Evolutionary conservation across 1,284 basidiomycete genomes (phyloP), one percentile per base, ranked within the genome.

Genomic region (Irpex sp.): DNA sequence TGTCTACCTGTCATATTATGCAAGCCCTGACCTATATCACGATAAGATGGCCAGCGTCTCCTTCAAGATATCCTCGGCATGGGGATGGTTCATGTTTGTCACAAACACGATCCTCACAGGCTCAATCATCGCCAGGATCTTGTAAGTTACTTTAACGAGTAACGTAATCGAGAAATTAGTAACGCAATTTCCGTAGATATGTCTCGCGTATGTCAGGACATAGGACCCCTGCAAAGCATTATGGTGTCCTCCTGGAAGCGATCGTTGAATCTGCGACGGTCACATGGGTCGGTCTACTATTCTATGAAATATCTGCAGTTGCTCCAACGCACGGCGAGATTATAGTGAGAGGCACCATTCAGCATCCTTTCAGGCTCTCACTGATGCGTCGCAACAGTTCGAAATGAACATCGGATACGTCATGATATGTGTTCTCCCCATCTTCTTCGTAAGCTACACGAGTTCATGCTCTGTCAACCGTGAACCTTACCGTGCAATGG

Each of bases 261-360:
- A 57, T 66, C 51, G 63, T 69, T 56, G 69, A 70, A 59, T 68
- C 69, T 5, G 67, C 66, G 4, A 39, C 66, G 10, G 64, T 68
- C 4, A 70, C 67, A 19, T 69, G 69, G 69, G 39, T 70, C 18
- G 69, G 69, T 14, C 65, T 70, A 10, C 65, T 70, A 5, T 18
- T 69, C 18, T 67, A 63, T 52, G 69, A 68, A 56, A 65, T 67
- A 16, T 56, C 63, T 18, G 61, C 62, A 5, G 59, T 69, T 4
- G 69, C 65, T 6, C 69, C 69, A 1, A 57, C 58, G 3, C 14
- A 19, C 19, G 63, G 64, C 51, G 45, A 68, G 23, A 61, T 60
- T 4, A 67, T 67, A 57, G 39, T 59, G 63, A n/a, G 10, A 54
- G 10, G 14, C 14, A 55, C n/a, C 23, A 16, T 23, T 23, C 23